These are phyloP conservation scores for Malassezia brasiliensis DNA, from an alignment of 1,284 basidiomycete species.

Conservation along the genomic window DNA sequence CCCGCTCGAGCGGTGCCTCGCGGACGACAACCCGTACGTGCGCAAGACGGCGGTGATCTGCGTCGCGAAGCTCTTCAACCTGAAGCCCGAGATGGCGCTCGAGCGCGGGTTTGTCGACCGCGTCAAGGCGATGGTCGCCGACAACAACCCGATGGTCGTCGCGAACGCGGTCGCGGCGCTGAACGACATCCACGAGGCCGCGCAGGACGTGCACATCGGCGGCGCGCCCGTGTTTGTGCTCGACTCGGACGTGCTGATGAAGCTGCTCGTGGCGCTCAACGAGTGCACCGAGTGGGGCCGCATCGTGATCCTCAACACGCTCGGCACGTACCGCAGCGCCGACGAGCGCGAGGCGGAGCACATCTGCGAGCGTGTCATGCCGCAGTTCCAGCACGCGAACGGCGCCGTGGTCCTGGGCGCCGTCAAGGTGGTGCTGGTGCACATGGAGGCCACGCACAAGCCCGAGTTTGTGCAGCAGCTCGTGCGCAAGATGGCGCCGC, in stretches of 20 bases:
- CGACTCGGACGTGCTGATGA: constrained; percentile 69
- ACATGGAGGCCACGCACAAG: constrained; percentile 52
- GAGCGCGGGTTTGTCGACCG: constrained; percentile 89
- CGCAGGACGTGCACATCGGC: constrained; percentile 29
- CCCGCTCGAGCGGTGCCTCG: constrained; percentile 77
- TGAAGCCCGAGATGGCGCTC: constrained; percentile 86
- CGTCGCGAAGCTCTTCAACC: constrained; percentile 91
- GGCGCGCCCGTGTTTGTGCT: constrained; percentile 65
- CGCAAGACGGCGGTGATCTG: constrained; percentile 50
- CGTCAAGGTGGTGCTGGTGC: constrained; percentile 87
- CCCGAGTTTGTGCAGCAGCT: constrained; percentile 81
- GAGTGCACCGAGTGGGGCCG: constrained; percentile 99
- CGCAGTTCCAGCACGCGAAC: constrained; percentile 95
- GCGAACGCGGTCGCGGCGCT: constrained; percentile 87
- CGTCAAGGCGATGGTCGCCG: constrained; percentile 73
- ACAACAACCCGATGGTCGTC: constrained; percentile 97
- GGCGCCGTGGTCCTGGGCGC: constrained; percentile 88
- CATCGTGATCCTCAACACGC: constrained; percentile 77
- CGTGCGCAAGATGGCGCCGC: constrained; percentile 93
- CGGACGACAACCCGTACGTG: constrained; percentile 93
- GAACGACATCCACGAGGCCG: constrained; percentile 73
- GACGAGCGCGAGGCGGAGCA: constrained; percentile 88
- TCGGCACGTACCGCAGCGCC: constrained; percentile 69
- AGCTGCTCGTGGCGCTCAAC: constrained; percentile 86
- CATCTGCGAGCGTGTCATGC: constrained; percentile 94